Base-by-base conservation (phyloP, 768 basidiomycete species). In the Tulasnella sp. region DNA sequence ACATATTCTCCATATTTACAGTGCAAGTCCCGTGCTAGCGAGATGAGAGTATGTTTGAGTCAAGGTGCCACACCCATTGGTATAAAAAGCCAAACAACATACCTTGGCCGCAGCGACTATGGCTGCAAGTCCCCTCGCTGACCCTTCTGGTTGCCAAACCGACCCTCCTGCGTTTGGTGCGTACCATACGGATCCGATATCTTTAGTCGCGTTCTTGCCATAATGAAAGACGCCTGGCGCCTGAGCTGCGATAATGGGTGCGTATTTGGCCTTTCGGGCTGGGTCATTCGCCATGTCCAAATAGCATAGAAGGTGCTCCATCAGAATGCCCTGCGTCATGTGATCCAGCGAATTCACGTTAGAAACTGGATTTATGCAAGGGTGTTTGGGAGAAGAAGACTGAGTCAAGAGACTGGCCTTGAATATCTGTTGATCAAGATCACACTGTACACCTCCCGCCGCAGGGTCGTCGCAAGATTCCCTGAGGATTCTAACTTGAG, bases 391-490 rank as follows among this genome's bases (percentile, higher is more conserved):
- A 11, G 75, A 66, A 63, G n/a, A n/a, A n/a, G n/a, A n/a, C n/a
- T n/a, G n/a, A n/a, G n/a, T n/a, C n/a, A n/a, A n/a, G n/a, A n/a
- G 34, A 38, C 5, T 38, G 34, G 15, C 34, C 34, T 38, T 38
- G 34, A 38, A 38, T 5, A 38, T 38, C 34, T 38, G 34, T 38
- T 79, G 77, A 60, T 80, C 75, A 34, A 70, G 66, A 63, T 80
- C 68, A 63, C 80, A 81, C 19, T 69, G 66, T 0, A 73, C 27
- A 25, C 71, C 71, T 22, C 73, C 73, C 0, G 72, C 56, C 12
- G 67, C 62, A 11, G 75, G 73, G 53, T 76, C 67, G 61, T 81
- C 80, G 55, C 80, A 81, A 1, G 78, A 74, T 66, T 80, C 80
- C 60, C 69, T 74, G 34, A 80, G 71, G 60, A 78, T 74, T 54